Evolutionary conservation across 768 basidiomycete genomes (phyloP).

Genomic region (Postia placenta): DNA sequence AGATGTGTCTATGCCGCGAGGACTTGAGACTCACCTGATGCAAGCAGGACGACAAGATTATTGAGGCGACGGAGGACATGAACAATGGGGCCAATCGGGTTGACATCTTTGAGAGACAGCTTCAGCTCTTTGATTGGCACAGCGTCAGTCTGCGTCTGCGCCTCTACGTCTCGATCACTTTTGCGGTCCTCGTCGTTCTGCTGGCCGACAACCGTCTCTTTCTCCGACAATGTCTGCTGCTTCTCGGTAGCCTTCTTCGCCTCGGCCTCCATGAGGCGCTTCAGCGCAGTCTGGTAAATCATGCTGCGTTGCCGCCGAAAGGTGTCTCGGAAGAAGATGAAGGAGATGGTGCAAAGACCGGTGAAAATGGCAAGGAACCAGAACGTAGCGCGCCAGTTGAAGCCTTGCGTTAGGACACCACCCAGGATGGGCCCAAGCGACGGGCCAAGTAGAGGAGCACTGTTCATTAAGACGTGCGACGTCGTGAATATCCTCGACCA

Average conservation of each 20-base stretch:
- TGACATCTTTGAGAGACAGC: conserved; percentile 65
- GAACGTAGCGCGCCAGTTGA: conserved; percentile 77
- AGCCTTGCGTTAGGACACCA: conserved; percentile 56
- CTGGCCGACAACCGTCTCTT: neutral
- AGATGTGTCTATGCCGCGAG: neutral
- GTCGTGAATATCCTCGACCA: no score
- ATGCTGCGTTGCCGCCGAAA: conserved; percentile 80
- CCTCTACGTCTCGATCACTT: conserved; percentile 7
- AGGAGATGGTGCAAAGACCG: conserved; percentile 45
- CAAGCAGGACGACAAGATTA: conserved; percentile 59
- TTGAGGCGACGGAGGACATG: conserved; percentile 54
- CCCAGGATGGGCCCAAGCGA: conserved; percentile 66
- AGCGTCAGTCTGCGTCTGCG: conserved; percentile 10
- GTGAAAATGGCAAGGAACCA: conserved; percentile 73
- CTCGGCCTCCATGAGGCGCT: conserved; percentile 27
- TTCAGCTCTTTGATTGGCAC: conserved; percentile 28
- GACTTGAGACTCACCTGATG: conserved; percentile 47
- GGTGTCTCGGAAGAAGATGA: conserved; percentile 74
- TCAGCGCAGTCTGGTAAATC: conserved; percentile 65
- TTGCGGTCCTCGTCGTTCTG: conserved; percentile 2
- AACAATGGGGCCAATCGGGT: conserved; percentile 60
- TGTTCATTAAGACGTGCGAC: no score
- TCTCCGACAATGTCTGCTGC: conserved; percentile 3
- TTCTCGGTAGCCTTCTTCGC: conserved; percentile 18
- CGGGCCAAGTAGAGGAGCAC: conserved; percentile 72